phyloP scores from a whole-genome alignment of 768 basidiomycete species.

The Lentinula boryana region DNA sequence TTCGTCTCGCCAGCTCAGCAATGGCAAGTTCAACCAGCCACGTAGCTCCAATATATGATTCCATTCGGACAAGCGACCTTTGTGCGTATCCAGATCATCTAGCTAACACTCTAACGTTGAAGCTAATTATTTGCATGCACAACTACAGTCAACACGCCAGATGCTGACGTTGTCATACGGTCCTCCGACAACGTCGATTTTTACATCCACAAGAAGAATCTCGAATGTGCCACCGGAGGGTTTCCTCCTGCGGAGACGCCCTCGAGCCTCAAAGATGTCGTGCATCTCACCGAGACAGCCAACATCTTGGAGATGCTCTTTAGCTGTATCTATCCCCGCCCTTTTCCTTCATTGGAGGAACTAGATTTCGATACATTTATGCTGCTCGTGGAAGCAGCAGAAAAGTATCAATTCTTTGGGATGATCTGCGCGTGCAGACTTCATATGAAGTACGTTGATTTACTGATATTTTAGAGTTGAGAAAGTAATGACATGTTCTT shows the following conservation, averaged over 20 bases:
- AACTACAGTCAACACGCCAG: not conserved
- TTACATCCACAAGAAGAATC: constrained; percentile 2
- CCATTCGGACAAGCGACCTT: not conserved
- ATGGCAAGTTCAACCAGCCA: not conserved
- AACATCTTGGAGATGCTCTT: constrained; percentile 6
- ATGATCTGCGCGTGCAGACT: constrained; percentile 4
- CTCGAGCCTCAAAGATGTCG: not conserved
- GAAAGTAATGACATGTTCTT: not conserved
- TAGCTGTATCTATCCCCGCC: constrained; percentile 4
- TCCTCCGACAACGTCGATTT: constrained; percentile 7
- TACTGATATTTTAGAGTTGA: not conserved
- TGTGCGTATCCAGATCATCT: not conserved
- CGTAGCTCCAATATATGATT: not conserved
- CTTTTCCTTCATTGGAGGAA: constrained; percentile 2
- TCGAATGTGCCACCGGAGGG: constrained; percentile 2
- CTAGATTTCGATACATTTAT: not conserved
- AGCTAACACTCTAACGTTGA: not conserved
- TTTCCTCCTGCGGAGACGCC: not conserved
- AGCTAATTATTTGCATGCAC: not conserved
- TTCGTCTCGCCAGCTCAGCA: not conserved
- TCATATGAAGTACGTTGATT: constrained; percentile 4
- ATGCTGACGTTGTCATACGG: constrained; percentile 4
- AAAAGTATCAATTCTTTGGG: constrained; percentile 7
- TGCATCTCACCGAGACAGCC: constrained; percentile 1
- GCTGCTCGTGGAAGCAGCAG: constrained; percentile 5